Evolutionary conservation across 208 protist genomes (phyloP).

Genomic region (Leptomonas pyrrhocoris): DNA sequence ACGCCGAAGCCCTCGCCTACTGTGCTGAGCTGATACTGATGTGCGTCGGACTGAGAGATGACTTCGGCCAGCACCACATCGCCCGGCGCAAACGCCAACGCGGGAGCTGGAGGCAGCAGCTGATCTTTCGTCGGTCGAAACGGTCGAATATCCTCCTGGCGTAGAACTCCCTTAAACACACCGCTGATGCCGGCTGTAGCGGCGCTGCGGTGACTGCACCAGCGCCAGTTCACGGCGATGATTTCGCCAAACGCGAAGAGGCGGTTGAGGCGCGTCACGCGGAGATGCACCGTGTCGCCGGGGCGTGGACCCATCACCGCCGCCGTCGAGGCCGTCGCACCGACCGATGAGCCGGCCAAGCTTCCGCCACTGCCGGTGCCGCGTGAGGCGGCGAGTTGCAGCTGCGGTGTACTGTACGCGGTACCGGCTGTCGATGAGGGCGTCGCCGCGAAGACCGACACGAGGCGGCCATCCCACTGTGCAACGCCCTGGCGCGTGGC

Average conservation of each 20-base stretch:
- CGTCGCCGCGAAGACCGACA: slow-evolving; percentile 45
- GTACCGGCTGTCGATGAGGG: background rate
- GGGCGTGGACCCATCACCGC: slow-evolving; percentile 58
- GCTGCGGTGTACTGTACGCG: background rate
- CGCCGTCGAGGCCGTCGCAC: background rate
- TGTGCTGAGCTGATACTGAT: slow-evolving; percentile 81
- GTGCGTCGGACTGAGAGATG: slow-evolving; percentile 78
- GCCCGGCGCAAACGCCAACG: slow-evolving; percentile 54
- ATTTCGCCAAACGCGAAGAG: slow-evolving; percentile 71
- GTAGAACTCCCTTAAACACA: slow-evolving; percentile 68
- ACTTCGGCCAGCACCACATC: slow-evolving; percentile 80
- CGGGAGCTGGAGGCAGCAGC: slow-evolving; percentile 53
- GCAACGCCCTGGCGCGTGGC: slow-evolving; percentile 58
- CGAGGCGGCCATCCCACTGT: slow-evolving; percentile 70
- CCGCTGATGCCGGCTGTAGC: slow-evolving; percentile 7
- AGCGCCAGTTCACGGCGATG: slow-evolving; percentile 67
- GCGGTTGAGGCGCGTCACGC: slow-evolving; percentile 59
- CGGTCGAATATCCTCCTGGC: slow-evolving; percentile 75
- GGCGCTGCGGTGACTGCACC: slow-evolving; percentile 53
- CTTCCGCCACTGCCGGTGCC: background rate
- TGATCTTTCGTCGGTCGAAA: slow-evolving; percentile 62
- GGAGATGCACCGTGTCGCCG: slow-evolving; percentile 64
- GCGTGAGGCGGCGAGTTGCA: background rate
- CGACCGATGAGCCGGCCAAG: background rate
- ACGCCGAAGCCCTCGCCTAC: slow-evolving; percentile 58